Evolutionary conservation across 768 basidiomycete genomes (phyloP), one percentile per base, ranked within the genome.

Genomic region (Hygrocybe coccinea): DNA sequence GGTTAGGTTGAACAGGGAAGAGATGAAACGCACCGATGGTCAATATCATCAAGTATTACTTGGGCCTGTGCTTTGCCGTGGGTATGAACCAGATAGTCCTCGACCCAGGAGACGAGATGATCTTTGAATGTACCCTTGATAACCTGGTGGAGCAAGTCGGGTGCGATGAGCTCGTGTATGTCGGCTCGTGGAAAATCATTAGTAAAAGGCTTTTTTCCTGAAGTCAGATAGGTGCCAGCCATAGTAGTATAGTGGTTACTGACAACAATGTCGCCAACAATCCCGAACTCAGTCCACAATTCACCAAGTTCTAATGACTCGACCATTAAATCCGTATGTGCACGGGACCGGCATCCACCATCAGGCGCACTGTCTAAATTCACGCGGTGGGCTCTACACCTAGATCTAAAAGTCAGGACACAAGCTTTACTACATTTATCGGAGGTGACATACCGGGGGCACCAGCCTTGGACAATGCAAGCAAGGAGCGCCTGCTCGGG

Each of bases 91-190:
- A 78, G 51, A 51, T 74, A 76, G 5, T 68, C 58, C 1, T 55
- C 46, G 0, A 71, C 64, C 75, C 75, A 76, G 10, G 50, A 48
- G 1, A 76, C 74, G 9, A 76, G 57, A 55, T 76, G 74, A 46
- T 75, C 74, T 50, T 75, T 76, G 62, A 76, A 76, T 1, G 63
- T 67, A 11, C 74, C 72, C 55, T 76, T 77, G 60, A 76, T 74
- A 4, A 77, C 29, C 56, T 76, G 73, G 56, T 8, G 74, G 1
- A 75, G 64, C 2, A 74, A 60, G 55, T 74, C 71, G 2, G 73
- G 69, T 3, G 69, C 48, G 0, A 74, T 33, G 3, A 71, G 59
- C 10, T 61, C 61, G 55, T 73, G 66, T 25, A 73, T 72, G 54
- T 74, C 69, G 0, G 73, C 72, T 10, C 65, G 65, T 17, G 69